phyloP scores from a whole-genome alignment of 163 green algal species.

The Botryococcus braunii region DNA sequence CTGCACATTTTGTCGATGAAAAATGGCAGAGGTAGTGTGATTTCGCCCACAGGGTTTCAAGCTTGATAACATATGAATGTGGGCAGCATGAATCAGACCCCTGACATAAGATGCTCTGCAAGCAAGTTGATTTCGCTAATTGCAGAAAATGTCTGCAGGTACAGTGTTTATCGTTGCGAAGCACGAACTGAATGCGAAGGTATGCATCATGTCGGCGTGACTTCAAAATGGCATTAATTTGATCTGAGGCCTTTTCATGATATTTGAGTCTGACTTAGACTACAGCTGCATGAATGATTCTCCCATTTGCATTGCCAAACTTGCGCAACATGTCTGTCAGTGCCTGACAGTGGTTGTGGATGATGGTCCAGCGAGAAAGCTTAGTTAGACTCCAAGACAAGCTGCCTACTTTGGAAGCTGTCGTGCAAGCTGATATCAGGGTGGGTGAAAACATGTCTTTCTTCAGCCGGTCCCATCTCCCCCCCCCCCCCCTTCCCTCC shows the following conservation, averaged over 20 bases:
- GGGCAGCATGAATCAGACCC: neutral
- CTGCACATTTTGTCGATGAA: neutral
- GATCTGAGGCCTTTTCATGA: neutral
- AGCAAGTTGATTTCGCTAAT: no score
- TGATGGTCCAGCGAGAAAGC: slow-evolving; percentile 31
- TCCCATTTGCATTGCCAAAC: neutral
- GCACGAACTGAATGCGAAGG: slow-evolving; percentile 43
- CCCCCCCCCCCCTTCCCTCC: neutral
- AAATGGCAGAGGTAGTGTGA: neutral
- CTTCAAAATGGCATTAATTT: neutral
- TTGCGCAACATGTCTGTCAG: neutral
- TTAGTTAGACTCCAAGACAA: slow-evolving; percentile 13
- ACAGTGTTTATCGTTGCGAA: slow-evolving; percentile 49
- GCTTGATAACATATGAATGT: neutral
- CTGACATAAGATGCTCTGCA: neutral
- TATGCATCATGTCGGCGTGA: slow-evolving; percentile 6
- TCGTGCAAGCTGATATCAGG: slow-evolving; percentile 37
- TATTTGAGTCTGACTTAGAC: no score
- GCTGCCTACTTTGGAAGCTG: slow-evolving; percentile 23
- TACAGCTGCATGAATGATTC: no score
- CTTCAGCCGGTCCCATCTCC: neutral
- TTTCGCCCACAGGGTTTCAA: neutral
- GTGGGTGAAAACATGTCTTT: slow-evolving; percentile 11
- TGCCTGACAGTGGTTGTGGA: neutral
- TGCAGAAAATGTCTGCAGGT: slow-evolving; percentile 29